Base-by-base conservation (phyloP, 768 basidiomycete species). In the Boletus edulis region DNA sequence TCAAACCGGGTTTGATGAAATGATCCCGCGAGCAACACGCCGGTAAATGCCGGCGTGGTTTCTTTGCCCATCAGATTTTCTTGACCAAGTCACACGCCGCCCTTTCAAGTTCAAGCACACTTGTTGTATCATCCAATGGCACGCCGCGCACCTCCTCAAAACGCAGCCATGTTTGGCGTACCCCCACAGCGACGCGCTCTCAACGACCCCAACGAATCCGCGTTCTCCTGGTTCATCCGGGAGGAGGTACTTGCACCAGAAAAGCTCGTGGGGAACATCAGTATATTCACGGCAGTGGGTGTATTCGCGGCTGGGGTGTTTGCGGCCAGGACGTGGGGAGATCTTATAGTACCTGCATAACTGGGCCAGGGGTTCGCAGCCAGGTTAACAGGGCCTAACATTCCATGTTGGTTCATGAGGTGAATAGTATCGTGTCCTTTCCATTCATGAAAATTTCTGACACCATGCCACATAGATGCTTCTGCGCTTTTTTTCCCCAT, bases 251-350 rank as follows among this genome's bases (percentile, higher is more conserved):
- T 79, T 54, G 80, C 87, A 46, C 85, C 86, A 11, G 88, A 91
- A 60, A 91, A 91, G 69, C 62, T 86, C 15, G 75, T 79, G 13
- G 90, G 90, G 54, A 93, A 92, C 67, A 62, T 91, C 65, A 88
- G 78, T 65, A 80, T 91, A 57, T 62, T 84, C 43, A 82, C 84
- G 9, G 86, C 86, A 18, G 72, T 86, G 8, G 75, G 78, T 7
- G 72, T 91, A 56, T 93, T 92, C 62, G 72, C 83, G 24, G 87
- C 81, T 29, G 88, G 89, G 4, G 84, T 93, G 53, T 69, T 84
- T 42, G 83, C 76, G 14, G 83, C 86, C 15, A 83, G 89, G 68
- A 81, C 82, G 40, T 96, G 87, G 81, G 91, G 91, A 12, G 88
- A 87, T 40, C 67, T 88, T 41, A 80, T 92, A 75, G 80, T 92